phyloP scores from a whole-genome alignment of 352 stramenopile species.

The Bremia lactucae region DNA sequence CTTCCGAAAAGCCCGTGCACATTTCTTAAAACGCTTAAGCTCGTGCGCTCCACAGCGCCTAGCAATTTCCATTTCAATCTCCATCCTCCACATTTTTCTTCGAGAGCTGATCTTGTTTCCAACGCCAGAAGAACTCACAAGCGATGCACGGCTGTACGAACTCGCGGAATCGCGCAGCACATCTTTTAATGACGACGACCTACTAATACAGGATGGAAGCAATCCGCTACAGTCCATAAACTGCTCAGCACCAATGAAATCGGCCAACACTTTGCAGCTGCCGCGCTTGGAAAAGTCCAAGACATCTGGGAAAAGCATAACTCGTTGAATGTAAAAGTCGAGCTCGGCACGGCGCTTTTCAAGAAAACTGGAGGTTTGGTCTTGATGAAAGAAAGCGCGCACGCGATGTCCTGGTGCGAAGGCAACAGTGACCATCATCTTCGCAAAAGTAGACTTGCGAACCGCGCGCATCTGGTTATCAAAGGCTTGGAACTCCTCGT shows the following conservation, averaged over 20 bases:
- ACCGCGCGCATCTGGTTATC: constrained; percentile 48
- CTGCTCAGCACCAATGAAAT: constrained; percentile 45
- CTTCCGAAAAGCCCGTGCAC: constrained; percentile 46
- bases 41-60: constrained; percentile 33
- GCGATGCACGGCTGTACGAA: constrained; percentile 18
- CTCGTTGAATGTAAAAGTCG: constrained; percentile 77
- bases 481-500: constrained; percentile 70
- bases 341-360: constrained; percentile 69
- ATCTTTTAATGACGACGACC: constrained; percentile 17
- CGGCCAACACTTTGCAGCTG: constrained; percentile 48
- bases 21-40: constrained; percentile 68
- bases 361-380: constrained; percentile 54
- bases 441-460: constrained; percentile 42
- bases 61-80: constrained; percentile 59
- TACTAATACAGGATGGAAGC: constrained; percentile 16
- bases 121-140: constrained; percentile 6
- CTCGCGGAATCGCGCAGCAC: constrained; percentile 15
- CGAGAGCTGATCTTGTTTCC: constrained; percentile 17
- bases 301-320: constrained; percentile 66
- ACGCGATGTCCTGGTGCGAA: constrained; percentile 61
- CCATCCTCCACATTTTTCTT: constrained; percentile 39
- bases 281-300: constrained; percentile 39
- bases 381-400: constrained; percentile 66
- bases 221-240: constrained; percentile 36
- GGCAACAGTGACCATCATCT: constrained; percentile 77